Evolutionary conservation across 2,329 filamentous ascomycete genomes (phyloP), one percentile per base, ranked within the genome.

Genomic region (Pseudogymnoascus sp.): DNA sequence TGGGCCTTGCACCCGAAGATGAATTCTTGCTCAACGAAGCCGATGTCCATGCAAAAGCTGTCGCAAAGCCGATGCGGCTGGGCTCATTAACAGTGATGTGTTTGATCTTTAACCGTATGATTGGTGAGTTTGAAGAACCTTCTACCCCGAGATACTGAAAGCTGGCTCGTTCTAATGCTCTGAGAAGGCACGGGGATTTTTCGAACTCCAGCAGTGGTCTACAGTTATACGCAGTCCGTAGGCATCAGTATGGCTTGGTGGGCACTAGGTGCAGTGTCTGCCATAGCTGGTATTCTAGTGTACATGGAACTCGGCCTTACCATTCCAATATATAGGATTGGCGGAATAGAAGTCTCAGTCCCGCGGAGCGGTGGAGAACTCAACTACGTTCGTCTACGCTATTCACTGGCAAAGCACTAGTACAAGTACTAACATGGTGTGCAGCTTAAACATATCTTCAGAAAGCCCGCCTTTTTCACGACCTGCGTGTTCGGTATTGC

Each of bases 341-440:
- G 74, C 13, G 74, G 74, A 8, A 64, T 74, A 9, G 73, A 76
- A 61, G 73, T 74, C 61, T 72, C 71, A 29, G 74, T 79, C 1
- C 77, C 78, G 6, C 71, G 78, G 40, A 77, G 74, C 50, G 78
- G 78, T 2, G 78, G 76, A 21, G 78, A 79, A 61, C 74, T 79
- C 61, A 78, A 79, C 64, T 80, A 79, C 68, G 74, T 81, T 33
- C 58, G 63, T 61, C 9, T 44, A 40, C 17, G 17, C 29, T 21
- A 33, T n/a, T 54, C 29, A 21, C 5, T 33, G 9, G 33, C 29
- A 15, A 8, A 21, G 7, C 3, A 8, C 8, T 2, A 11, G 5
- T 1, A 4, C 6, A 6, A 33, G 4, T 31, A 36, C 37, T 41
- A 13, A 62, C n/a, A 33, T 31, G 21, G 29, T 31, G 10, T 40